A percentile compares a stretch with the other conserved stretches of the same genome.
Evolutionary conservation across 2,329 filamentous ascomycete species (phyloP).

Genomic region (Diaporthe australafricana): DNA sequence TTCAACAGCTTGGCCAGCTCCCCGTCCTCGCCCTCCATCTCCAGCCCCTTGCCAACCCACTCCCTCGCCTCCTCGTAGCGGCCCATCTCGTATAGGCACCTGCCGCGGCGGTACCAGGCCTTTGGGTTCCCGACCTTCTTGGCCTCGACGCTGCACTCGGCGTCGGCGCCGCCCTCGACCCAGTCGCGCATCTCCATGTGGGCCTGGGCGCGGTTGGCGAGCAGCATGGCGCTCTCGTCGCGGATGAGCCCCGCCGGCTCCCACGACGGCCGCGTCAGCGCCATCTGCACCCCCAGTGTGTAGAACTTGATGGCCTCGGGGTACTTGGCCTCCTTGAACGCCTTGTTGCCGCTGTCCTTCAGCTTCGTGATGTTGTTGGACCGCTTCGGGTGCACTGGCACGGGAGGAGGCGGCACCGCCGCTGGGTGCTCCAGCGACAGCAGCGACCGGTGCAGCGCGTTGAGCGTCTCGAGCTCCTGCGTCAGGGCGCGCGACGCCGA

Average conservation of each 20-base stretch:
- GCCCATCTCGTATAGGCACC: slow-evolving; percentile 92
- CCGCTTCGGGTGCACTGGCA: slow-evolving; percentile 94
- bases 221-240: slow-evolving; percentile 84
- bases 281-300: slow-evolving; percentile 90
- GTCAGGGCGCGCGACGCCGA: slow-evolving; percentile 62
- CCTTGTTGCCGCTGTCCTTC: slow-evolving; percentile 85
- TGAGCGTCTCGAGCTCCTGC: slow-evolving; percentile 78
- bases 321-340: slow-evolving; percentile 83
- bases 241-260: slow-evolving; percentile 85
- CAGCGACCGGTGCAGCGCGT: slow-evolving; percentile 81
- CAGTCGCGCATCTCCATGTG: slow-evolving; percentile 86
- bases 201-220: slow-evolving; percentile 90
- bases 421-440: slow-evolving; percentile 72
- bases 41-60: slow-evolving; percentile 81
- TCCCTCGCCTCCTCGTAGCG: slow-evolving; percentile 83
- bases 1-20: slow-evolving; percentile 73
- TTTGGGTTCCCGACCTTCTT: slow-evolving; percentile 90
- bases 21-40: slow-evolving; percentile 81
- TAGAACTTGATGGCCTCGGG: slow-evolving; percentile 84
- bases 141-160: slow-evolving; percentile 87
- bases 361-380: slow-evolving; percentile 89
- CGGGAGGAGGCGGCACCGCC: slow-evolving; percentile 82
- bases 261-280: slow-evolving; percentile 83
- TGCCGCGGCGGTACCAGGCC: slow-evolving; percentile 91
- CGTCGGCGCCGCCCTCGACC: slow-evolving; percentile 89